phyloP scores from a whole-genome alignment of 768 basidiomycete genomes.

The Russula griseocarnosa region DNA sequence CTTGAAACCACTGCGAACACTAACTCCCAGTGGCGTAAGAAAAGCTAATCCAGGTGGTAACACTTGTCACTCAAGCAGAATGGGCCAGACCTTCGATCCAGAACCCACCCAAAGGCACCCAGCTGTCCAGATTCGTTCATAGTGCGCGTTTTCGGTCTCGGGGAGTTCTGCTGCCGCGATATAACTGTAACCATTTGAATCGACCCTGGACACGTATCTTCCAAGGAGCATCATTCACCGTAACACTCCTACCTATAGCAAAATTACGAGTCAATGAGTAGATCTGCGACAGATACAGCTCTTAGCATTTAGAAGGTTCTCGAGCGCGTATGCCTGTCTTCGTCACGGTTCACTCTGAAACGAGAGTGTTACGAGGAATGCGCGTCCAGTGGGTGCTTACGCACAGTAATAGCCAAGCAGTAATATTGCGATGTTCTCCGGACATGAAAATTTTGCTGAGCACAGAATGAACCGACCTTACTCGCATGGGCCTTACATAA shows the following conservation, averaged over 20 bases:
- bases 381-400: not conserved
- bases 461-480: not conserved
- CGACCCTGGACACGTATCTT: not conserved
- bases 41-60: not conserved
- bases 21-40: not conserved
- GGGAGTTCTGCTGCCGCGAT: not conserved
- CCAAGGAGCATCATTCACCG: not conserved
- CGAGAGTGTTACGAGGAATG: not conserved
- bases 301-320: not conserved
- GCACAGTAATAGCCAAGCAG: not conserved
- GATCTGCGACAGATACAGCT: not conserved
- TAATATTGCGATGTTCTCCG: not conserved
- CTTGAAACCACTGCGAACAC: too few species aligned
- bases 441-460: not conserved
- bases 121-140: not conserved
- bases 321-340: not conserved
- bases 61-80: not conserved
- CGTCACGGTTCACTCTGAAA: not conserved
- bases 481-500: too few species aligned
- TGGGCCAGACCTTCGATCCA: not conserved
- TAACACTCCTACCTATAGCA: too few species aligned
- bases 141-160: not conserved
- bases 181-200: not conserved
- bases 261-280: not conserved
- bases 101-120: not conserved